Evolutionary conservation across 2,329 filamentous ascomycete species (phyloP).

Genomic region (Capronia coronata): DNA sequence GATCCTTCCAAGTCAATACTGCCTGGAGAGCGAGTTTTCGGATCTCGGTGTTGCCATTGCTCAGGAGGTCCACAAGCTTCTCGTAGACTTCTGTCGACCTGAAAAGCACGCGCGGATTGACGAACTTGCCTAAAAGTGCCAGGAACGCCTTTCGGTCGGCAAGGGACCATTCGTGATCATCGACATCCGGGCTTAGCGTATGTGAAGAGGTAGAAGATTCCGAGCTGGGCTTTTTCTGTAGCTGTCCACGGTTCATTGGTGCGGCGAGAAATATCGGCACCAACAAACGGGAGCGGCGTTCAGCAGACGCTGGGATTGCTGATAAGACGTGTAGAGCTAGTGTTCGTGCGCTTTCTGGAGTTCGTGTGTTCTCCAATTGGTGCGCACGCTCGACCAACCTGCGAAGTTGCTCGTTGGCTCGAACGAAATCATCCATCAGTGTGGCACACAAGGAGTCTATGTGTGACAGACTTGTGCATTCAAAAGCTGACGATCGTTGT

Average conservation of each 20-base stretch:
- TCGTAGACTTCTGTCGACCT: slow-evolving; percentile 68
- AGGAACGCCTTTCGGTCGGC: slow-evolving; percentile 77
- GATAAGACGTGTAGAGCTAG: slow-evolving; percentile 75
- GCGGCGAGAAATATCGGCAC: slow-evolving; percentile 82
- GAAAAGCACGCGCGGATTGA: slow-evolving; percentile 78
- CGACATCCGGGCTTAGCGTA: slow-evolving; percentile 27
- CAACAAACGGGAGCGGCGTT: slow-evolving; percentile 76
- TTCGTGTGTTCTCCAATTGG: slow-evolving; percentile 7
- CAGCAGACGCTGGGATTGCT: slow-evolving; percentile 67
- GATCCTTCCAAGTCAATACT: slow-evolving; percentile 81
- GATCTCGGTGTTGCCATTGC: slow-evolving; percentile 83
- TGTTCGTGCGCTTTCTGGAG: slow-evolving; percentile 52
- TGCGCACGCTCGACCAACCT: slow-evolving; percentile 51
- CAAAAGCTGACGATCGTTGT: slow-evolving; percentile 54
- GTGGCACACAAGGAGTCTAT: slow-evolving; percentile 50
- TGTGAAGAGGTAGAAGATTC: slow-evolving; percentile 24
- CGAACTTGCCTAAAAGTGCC: slow-evolving; percentile 72
- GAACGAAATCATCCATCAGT: slow-evolving; percentile 49
- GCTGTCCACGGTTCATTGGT: slow-evolving; percentile 33
- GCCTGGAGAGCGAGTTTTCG: slow-evolving; percentile 80
- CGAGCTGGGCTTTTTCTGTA: slow-evolving; percentile 9
- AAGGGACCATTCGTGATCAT: slow-evolving; percentile 39
- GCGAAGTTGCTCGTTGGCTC: slow-evolving; percentile 54
- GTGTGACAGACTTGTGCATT: slow-evolving; percentile 68
- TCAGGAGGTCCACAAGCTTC: slow-evolving; percentile 66